Evolutionary conservation across 805 yeast genomes (phyloP).

Genomic region (Pichia ethanolica): DNA sequence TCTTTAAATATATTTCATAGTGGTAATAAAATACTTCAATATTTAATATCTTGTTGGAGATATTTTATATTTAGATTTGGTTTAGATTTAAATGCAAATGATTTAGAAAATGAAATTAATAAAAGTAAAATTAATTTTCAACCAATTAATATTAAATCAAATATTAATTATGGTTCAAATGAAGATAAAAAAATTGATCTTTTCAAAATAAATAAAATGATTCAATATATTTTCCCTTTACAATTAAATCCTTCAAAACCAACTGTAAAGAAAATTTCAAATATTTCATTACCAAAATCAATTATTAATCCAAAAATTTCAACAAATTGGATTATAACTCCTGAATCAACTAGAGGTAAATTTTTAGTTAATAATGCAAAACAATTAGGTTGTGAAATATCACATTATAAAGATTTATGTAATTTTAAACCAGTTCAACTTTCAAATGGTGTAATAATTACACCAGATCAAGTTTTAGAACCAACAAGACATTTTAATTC

Average conservation of each 20-base stretch:
- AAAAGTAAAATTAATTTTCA: constrained; percentile 13
- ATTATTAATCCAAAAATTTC: constrained; percentile 32
- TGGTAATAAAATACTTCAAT: constrained; percentile 36
- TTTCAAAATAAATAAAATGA: constrained; percentile 4
- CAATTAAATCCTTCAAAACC: constrained; percentile 9
- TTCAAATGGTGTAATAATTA: constrained; percentile 49
- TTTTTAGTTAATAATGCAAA: constrained; percentile 62
- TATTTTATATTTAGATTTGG: constrained; percentile 79
- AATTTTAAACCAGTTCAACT: constrained; percentile 51
- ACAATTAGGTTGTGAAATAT: constrained; percentile 61
- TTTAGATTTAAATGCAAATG: constrained; percentile 35
- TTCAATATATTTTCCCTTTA: constrained; percentile 21
- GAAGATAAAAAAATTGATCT: constrained; percentile 1
- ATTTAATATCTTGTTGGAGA: constrained; percentile 74
- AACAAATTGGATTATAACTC: constrained; percentile 60
- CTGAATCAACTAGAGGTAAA: constrained; percentile 66
- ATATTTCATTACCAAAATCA: constrained; percentile 19
- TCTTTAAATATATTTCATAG: constrained; percentile 49
- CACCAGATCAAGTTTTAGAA: constrained; percentile 68
- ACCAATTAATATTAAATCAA: constrained; percentile 16
- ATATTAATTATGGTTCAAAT: background rate
- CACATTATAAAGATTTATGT: constrained; percentile 49
- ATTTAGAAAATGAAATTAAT: constrained; percentile 8
- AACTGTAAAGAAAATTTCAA: constrained; percentile 13
- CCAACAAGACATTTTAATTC: constrained; percentile 51